Conservation (phyloP, 805 yeast species). For the Barnettozyma pratensis region DNA sequence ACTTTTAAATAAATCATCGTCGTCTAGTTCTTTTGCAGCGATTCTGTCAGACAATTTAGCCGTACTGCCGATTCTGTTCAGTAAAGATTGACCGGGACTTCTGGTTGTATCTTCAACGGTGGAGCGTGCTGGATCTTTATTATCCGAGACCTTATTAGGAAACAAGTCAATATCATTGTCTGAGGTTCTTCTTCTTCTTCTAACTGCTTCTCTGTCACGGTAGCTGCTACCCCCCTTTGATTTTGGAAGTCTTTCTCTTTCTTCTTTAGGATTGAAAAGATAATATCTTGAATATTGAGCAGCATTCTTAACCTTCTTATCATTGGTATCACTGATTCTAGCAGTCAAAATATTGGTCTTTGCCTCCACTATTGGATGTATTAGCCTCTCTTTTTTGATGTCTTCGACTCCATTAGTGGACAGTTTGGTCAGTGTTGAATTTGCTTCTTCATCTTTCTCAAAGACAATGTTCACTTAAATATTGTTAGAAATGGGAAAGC, state of each 20-base stretch:
- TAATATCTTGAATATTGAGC: constrained; percentile 24
- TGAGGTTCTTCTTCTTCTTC: constrained; percentile 13
- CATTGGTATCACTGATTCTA: constrained; percentile 18
- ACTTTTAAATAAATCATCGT: constrained; percentile 12
- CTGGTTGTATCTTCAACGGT: background rate
- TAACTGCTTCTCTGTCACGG: constrained; percentile 19
- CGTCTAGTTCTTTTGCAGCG: constrained; percentile 3
- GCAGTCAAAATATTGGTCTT: constrained; percentile 14
- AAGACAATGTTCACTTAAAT: constrained; percentile 20
- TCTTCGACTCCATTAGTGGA: constrained; percentile 8
- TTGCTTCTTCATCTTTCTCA: constrained; percentile 18
- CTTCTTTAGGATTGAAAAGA: constrained; percentile 22
- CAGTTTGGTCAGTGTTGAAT: constrained; percentile 9
- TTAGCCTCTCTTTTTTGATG: constrained; percentile 7
- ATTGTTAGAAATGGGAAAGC: background rate
- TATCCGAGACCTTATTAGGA: constrained; percentile 10
- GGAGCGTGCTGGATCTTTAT: background rate
- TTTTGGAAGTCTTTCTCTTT: constrained; percentile 2
- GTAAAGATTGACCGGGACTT: background rate
- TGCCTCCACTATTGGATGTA: constrained; percentile 5
- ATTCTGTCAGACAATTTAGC: background rate
- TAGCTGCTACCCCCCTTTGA: constrained; percentile 1
- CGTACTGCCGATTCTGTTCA: constrained; percentile 3
- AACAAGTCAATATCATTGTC: constrained; percentile 19
- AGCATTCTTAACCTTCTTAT: constrained; percentile 25